Conservation (phyloP, 257 asterid genomes). For the Capsicum baccatum region DNA sequence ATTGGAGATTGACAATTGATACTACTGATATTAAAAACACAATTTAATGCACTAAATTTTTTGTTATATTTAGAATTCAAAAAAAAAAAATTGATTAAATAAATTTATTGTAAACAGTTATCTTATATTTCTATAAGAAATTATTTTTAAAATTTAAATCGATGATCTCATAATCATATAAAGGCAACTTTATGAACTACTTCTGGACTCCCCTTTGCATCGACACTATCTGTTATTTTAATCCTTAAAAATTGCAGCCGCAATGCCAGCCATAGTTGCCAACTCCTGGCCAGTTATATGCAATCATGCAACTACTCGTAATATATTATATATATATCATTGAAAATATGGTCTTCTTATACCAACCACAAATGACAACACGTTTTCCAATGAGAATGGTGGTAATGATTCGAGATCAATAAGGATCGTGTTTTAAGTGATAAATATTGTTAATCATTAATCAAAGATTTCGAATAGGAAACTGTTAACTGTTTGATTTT, state of each 20-base stretch:
- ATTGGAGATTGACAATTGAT: background rate
- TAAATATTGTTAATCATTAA: background rate
- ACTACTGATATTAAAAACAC: background rate
- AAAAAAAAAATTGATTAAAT: too few relatives aligned
- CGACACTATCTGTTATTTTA: too few relatives aligned
- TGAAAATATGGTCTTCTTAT: background rate
- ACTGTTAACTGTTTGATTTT: background rate
- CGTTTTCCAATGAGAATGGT: background rate
- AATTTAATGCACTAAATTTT: too few relatives aligned
- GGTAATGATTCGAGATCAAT: background rate
- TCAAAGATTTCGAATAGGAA: background rate
- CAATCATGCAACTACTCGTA: background rate
- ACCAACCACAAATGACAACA: slow-evolving; percentile 9
- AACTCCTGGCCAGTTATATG: background rate
- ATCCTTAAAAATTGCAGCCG: slow-evolving; percentile 12
- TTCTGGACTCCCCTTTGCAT: too few relatives aligned
- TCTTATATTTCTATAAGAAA: too few relatives aligned
- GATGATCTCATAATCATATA: too few relatives aligned
- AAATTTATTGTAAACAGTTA: too few relatives aligned
- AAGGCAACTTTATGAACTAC: too few relatives aligned
- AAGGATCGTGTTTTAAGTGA: accelerated
- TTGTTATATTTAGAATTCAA: too few relatives aligned
- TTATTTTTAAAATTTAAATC: too few relatives aligned
- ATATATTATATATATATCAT: background rate
- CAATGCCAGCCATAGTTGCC: slow-evolving; percentile 2